Evolutionary conservation across 768 basidiomycete genomes (phyloP), one percentile per base, ranked within the genome.

Genomic region (Suillus hirtellus): DNA sequence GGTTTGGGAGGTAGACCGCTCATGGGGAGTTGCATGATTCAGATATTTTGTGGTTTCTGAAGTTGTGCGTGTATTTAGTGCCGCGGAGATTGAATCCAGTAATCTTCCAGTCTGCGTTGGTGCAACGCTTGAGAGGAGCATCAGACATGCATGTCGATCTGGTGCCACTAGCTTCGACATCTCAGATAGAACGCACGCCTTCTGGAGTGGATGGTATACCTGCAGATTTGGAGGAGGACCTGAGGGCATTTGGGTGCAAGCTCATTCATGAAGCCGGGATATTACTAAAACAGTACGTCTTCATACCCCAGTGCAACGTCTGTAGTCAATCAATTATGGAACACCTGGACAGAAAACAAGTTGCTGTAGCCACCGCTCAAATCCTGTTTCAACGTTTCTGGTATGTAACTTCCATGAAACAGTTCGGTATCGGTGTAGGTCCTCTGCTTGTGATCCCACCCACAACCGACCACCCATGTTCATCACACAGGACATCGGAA

Each of bases 331-430:
- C 55, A 54, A 31, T 63, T 4, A 10, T 17, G 12, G 8, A 19
- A 27, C 17, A 59, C 42, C 37, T 43, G 50, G 11, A 66, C 75
- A 93, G 91, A 76, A 97, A 98, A 67, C 97, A 99, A 73, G 96
- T 97, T 35, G 96, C 96, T 15, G 92, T 98, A 60, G 95, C 97
- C 7, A 93, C 96, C 1, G 97, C 97, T 0, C 96, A 98, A 73
- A 93, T 99, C 38, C 79, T 99, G 1, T 96, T 96, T 73, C 97
- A 99, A 66, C 82, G 96, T 40, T 99, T 99, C 80, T 99, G 92
- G 92, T 99, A 86, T 77, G 92, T 96, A 19, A 89, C 90, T 4
- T 96, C 95, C 9, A 87, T 99, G 88, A 92, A 92, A 73, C 92
- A 95, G 61, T 99, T 95, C 76, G 90, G 95, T 27, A 89, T 98